Evolutionary conservation across 2,329 filamentous ascomycete species (phyloP), one percentile per base, ranked within the genome.

Genomic region (Sclerotiophoma versabilis): DNA sequence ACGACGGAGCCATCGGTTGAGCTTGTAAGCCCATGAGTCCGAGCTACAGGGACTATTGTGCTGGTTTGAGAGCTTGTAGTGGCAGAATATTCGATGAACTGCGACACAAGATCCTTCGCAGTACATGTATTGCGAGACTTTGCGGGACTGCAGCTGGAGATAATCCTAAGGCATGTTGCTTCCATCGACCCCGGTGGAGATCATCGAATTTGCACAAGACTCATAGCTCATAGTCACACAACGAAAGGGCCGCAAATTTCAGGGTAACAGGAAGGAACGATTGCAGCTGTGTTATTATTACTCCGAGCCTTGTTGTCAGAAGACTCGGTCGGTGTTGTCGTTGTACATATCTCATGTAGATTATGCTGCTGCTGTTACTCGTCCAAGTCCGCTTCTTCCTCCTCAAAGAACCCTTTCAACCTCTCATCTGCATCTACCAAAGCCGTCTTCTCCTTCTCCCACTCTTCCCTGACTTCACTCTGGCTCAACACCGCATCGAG

Each of bases 401-500:
- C 17, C 15, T 51, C 50, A 29, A 68, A 67, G 23, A 67, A 29
- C 7, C 32, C 49, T 17, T 22, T 38, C 32, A 60, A 54, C 23
- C 38, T 49, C 22, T 50, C 20, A 10, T 42, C 44, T 12, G 51
- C 42, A 14, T 42, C 34, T 4, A 51, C 34, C 19, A 68, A 20
- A 5, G 57, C 45, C 23, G 4, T 29, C 38, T 65, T 67, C 46
- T 68, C 65, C 27, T 23, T 20, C 20, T 46, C 42, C 65, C 65
- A 68, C 15, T 37, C 47, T 12, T 41, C 41, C 8, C 10, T 26
- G 17, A 58, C 49, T 27, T 66, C 64, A 17, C 55, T 58, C 12
- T 44, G 52, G 20, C 57, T 48, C 43, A 71, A 51, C 15, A 70
- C 60, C 6, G 48, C 58, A 45, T 69, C 64, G 33, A 73, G 37